phyloP scores from a whole-genome alignment of 805 yeast species.

The Sungouiozyma intestinalis region DNA sequence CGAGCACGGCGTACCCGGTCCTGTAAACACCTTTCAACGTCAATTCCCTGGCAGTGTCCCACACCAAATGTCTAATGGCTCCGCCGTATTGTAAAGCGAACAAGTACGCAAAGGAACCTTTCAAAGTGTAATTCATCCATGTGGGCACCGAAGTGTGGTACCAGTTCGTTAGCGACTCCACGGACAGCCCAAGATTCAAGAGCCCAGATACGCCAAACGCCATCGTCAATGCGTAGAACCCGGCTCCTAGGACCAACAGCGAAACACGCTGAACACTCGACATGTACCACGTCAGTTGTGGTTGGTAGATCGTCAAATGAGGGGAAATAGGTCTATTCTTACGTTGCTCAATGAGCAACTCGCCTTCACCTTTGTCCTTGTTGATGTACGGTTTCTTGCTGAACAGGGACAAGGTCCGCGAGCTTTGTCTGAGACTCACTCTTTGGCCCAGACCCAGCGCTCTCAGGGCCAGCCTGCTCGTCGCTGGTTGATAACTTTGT shows the following conservation, averaged over 20 bases:
- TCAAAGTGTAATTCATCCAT: slow-evolving; percentile 33
- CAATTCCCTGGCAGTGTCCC: slow-evolving; percentile 84
- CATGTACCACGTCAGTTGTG: slow-evolving; percentile 76
- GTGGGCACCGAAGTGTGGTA: slow-evolving; percentile 54
- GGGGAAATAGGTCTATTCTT: slow-evolving; percentile 78
- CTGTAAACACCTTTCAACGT: slow-evolving; percentile 80
- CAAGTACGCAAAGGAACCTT: slow-evolving; percentile 67
- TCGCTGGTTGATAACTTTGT: neutral
- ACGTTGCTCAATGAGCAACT: neutral
- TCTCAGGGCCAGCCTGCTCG: neutral
- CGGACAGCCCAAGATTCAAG: slow-evolving; percentile 39
- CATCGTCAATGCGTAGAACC: slow-evolving; percentile 67
- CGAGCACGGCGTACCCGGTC: slow-evolving; percentile 82
- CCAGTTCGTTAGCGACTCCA: slow-evolving; percentile 27
- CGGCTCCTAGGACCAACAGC: slow-evolving; percentile 73
- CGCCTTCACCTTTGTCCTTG: neutral
- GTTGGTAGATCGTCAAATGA: slow-evolving; percentile 80
- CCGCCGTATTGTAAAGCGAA: slow-evolving; percentile 79
- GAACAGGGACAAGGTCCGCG: neutral
- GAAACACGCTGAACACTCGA: slow-evolving; percentile 81
- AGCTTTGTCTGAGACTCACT: no score
- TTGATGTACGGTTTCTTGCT: neutral
- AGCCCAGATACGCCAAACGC: slow-evolving; percentile 63
- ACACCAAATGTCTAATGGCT: slow-evolving; percentile 85
- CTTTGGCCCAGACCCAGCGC: neutral